Base-by-base conservation (phyloP, 495 filamentous ascomycete species). In the Massariosphaeria phaeospora region DNA sequence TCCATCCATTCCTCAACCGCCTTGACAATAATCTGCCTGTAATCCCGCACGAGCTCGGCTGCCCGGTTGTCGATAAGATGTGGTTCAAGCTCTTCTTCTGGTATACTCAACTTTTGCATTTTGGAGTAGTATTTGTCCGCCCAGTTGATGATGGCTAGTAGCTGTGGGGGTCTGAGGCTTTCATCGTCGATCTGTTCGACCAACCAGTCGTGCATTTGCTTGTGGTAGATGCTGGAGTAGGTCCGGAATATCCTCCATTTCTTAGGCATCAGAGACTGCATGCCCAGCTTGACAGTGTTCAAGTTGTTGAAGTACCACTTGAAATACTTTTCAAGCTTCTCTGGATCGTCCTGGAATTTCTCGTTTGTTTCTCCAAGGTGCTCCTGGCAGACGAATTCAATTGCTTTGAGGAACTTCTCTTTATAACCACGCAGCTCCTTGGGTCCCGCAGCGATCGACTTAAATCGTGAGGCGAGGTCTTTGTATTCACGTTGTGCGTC, bases 291-390 rank as follows among this genome's bases (percentile, higher is more conserved):
- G 51, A 96, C 91, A 0, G 88, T 86, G 66, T 87, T 91, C 0
- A 99, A 79, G 65, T 99, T 91, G 69, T 96, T 95, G 77, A 97
- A 99, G 70, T 83, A 97, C 93, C 94, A 99, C 52, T 81, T 81
- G 69, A 96, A 75, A 59, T 76, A 80, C 73, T 96, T 93, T 39
- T 91, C 86, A 35, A 99, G 72, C 59, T 73, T 79, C n/a, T 86
- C 80, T 0, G 94, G 86, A 62, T 96, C 88, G 11, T 78, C 83
- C 30, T 89, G 66, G 67, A 99, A 97, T 26, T 81, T 75, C 38
- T 86, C 77, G 55, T 84, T 83, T 36, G 79, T 80, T 45, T 79
- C 76, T n/a, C 82, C 80, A 40, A 97, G 88, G 59, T 93, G 83
- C 23, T 75, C 77, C 58, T 85, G 76, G 2, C 84, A 86, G 53